Conservation (phyloP, 73 alveolate genomes). For the Stentor roeselii region DNA sequence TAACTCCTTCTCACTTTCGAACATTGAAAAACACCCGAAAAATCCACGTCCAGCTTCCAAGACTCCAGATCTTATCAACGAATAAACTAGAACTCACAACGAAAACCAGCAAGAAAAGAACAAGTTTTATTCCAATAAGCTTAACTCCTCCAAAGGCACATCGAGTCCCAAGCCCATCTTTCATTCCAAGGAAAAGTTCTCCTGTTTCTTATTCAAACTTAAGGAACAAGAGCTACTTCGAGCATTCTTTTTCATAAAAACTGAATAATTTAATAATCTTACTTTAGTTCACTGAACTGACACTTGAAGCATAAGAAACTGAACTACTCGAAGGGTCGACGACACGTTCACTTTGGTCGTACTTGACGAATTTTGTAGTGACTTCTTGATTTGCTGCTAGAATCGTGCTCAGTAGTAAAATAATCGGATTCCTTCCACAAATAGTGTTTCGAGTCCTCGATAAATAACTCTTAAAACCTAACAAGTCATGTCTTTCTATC, state of each 20-base stretch:
- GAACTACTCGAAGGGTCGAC: conserved; percentile 45
- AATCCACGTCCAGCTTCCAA: background rate
- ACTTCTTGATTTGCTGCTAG: conserved; percentile 30
- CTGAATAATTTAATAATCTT: background rate
- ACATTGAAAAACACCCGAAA: background rate
- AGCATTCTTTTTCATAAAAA: background rate
- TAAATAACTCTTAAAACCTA: conserved; percentile 53
- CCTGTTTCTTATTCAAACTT: background rate
- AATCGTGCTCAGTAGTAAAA: conserved; percentile 44
- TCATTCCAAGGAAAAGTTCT: background rate
- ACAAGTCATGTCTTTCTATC: conserved; percentile 49
- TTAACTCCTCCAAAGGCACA: background rate
- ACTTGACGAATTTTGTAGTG: conserved; percentile 53
- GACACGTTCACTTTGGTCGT: conserved; percentile 66
- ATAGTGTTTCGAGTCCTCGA: conserved; percentile 64
- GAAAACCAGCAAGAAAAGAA: background rate
- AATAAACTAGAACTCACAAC: background rate
- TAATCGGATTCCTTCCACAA: conserved; percentile 85
- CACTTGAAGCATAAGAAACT: conserved; percentile 68
- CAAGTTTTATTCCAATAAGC: background rate
- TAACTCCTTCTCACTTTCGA: no score
- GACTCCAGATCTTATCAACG: background rate
- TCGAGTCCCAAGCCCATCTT: background rate
- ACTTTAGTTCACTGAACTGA: background rate
- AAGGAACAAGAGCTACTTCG: background rate